Evolutionary conservation across 2,329 filamentous ascomycete species (phyloP).

Genomic region (Sordariomycetes sp.): DNA sequence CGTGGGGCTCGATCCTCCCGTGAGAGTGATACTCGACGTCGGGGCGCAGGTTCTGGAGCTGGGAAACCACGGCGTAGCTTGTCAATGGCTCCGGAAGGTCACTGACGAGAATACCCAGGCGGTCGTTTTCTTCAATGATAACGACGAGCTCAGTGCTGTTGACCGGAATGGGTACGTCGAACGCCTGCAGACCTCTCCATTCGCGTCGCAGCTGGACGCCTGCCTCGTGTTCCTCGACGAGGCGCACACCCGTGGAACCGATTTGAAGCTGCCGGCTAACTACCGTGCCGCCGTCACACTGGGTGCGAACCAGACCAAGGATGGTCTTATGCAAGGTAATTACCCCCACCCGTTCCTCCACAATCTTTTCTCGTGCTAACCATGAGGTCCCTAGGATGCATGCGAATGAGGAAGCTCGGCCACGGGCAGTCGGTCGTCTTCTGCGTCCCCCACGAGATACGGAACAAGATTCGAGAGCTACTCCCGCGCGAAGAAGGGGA

Average conservation of each 20-base stretch:
- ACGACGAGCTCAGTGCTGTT: constrained; percentile 43
- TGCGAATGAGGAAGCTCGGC: constrained; percentile 61
- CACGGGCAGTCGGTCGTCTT: constrained; percentile 56
- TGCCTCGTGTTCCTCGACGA: constrained; percentile 64
- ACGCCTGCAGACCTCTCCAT: constrained; percentile 47
- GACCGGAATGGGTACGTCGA: constrained; percentile 34
- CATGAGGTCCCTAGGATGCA: constrained; percentile 39
- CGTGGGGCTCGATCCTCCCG: constrained; percentile 19
- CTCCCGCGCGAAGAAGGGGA: constrained; percentile 4
- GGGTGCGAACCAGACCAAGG: constrained; percentile 55
- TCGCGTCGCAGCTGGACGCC: constrained; percentile 37
- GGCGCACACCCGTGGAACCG: constrained; percentile 58
- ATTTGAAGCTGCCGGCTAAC: constrained; percentile 46
- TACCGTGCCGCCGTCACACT: constrained; percentile 59
- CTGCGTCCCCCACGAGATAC: constrained; percentile 47
- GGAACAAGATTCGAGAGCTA: constrained; percentile 35
- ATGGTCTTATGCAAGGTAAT: constrained; percentile 56
- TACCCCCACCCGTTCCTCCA: neutral
- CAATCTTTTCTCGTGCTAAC: neutral
- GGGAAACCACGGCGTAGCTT: constrained; percentile 42
- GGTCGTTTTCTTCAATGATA: constrained; percentile 45
- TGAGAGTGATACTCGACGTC: constrained; percentile 57
- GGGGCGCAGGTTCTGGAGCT: constrained; percentile 61
- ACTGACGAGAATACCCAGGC: constrained; percentile 9
- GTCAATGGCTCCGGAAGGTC: constrained; percentile 35